Evolutionary conservation across 768 basidiomycete genomes (phyloP).

Genomic region (Chiua virens): DNA sequence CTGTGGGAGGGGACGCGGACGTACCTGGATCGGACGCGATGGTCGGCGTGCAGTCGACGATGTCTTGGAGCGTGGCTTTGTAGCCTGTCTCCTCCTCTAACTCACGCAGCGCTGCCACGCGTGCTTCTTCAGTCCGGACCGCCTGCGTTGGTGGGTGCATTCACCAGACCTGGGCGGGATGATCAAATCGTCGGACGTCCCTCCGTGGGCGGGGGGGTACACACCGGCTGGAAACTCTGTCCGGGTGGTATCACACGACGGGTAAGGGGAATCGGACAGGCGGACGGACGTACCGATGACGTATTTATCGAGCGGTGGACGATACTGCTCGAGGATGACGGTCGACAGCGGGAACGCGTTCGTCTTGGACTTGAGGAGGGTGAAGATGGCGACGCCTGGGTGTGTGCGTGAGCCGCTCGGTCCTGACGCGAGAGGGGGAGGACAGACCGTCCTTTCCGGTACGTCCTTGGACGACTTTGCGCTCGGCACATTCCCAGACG

Average conservation of each 20-base stretch:
- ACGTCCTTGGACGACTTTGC: slow-evolving; percentile 76
- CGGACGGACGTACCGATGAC: slow-evolving; percentile 58
- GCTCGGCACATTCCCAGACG: slow-evolving; percentile 87
- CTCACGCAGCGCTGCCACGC: slow-evolving; percentile 81
- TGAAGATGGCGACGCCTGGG: slow-evolving; percentile 81
- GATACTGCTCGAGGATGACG: slow-evolving; percentile 88
- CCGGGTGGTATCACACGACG: background rate
- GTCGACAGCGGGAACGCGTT: slow-evolving; percentile 73
- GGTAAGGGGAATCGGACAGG: too few species aligned
- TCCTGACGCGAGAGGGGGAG: too few species aligned
- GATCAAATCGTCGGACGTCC: background rate
- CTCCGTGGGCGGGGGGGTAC: slow-evolving; percentile 14
- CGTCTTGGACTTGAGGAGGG: slow-evolving; percentile 74
- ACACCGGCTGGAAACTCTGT: slow-evolving; percentile 61
- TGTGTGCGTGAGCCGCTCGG: too few species aligned
- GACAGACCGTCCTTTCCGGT: slow-evolving; percentile 77
- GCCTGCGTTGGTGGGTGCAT: slow-evolving; percentile 47
- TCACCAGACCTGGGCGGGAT: slow-evolving; percentile 63
- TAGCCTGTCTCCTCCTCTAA: slow-evolving; percentile 93
- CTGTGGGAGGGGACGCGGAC: background rate
- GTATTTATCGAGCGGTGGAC: slow-evolving; percentile 79
- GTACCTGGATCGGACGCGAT: slow-evolving; percentile 73
- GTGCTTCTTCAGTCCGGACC: slow-evolving; percentile 60
- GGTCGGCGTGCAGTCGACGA: slow-evolving; percentile 63
- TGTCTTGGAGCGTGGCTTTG: slow-evolving; percentile 49